A percentile compares a stretch with the other conserved stretches of the same genome.
Evolutionary conservation across 495 filamentous ascomycete species (phyloP).

Genomic region (Cercophora sp.): DNA sequence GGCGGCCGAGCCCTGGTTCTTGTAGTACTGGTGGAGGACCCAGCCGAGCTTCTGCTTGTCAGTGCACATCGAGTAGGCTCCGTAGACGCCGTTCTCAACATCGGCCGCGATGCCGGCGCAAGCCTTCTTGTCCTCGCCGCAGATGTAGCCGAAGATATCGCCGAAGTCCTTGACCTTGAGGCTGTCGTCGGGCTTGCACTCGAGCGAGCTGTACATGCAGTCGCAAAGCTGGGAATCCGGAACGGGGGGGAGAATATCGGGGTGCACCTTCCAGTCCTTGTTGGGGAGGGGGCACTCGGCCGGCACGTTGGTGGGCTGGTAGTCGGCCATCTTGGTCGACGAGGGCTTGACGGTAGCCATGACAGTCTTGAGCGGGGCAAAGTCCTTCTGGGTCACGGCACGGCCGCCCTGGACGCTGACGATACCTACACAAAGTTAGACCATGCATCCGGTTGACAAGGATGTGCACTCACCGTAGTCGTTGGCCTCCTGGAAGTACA

Average conservation of each 20-base stretch:
- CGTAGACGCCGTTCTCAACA: slow-evolving; percentile 69
- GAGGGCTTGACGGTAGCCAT: slow-evolving; percentile 66
- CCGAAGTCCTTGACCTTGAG: slow-evolving; percentile 52
- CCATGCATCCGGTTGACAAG: not conserved
- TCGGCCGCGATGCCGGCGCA: slow-evolving; percentile 73
- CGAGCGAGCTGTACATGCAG: slow-evolving; percentile 72
- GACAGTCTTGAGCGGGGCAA: slow-evolving; percentile 64
- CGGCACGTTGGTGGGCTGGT: slow-evolving; percentile 74
- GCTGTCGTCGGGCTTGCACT: slow-evolving; percentile 58
- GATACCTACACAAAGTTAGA: slow-evolving; percentile 42
- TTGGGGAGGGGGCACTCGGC: slow-evolving; percentile 67
- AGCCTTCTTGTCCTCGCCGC: slow-evolving; percentile 46
- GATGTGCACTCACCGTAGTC: slow-evolving; percentile 61
- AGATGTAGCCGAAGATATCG: slow-evolving; percentile 70
- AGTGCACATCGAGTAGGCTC: slow-evolving; percentile 87
- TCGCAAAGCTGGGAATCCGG: slow-evolving; percentile 70
- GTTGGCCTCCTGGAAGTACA: slow-evolving; percentile 92
- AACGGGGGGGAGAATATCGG: slow-evolving; percentile 67
- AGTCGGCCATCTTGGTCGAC: slow-evolving; percentile 58
- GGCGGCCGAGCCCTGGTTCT: slow-evolving; percentile 50
- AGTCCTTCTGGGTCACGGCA: slow-evolving; percentile 67
- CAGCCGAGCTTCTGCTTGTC: slow-evolving; percentile 72
- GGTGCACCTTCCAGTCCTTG: slow-evolving; percentile 63
- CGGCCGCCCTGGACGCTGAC: slow-evolving; percentile 57
- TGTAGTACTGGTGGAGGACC: slow-evolving; percentile 78